Conservation (phyloP, 2,329 filamentous ascomycete species). For the Ophiognomonia clavigignenti-juglandacearum region DNA sequence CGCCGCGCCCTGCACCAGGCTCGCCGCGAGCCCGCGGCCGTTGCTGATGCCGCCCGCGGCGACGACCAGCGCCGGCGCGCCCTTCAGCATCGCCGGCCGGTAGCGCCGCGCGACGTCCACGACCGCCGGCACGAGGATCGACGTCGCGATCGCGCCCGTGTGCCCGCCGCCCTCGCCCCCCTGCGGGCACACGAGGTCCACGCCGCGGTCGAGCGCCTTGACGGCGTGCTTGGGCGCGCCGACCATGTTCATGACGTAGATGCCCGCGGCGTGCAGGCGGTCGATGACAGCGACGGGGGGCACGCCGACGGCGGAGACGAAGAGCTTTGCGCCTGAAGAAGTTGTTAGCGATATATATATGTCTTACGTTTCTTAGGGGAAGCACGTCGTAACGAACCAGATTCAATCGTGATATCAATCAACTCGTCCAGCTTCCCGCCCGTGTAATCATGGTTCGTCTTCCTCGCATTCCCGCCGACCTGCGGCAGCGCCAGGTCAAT, state of each 20-base stretch:
- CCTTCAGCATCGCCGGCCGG: slow-evolving; percentile 63
- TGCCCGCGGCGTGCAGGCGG: slow-evolving; percentile 70
- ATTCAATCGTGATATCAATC: slow-evolving; percentile 76
- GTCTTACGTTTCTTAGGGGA: not conserved
- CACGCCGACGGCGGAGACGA: slow-evolving; percentile 84
- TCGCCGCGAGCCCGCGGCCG: slow-evolving; percentile 73
- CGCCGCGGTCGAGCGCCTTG: slow-evolving; percentile 80
- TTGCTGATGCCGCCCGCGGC: slow-evolving; percentile 86
- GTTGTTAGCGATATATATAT: not conserved
- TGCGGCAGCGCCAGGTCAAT: slow-evolving; percentile 90
- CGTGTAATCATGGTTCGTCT: slow-evolving; percentile 96
- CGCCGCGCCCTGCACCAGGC: slow-evolving; percentile 79
- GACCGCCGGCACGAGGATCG: slow-evolving; percentile 81
- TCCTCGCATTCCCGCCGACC: slow-evolving; percentile 75
- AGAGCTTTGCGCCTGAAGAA: slow-evolving; percentile 67
- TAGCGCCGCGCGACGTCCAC: slow-evolving; percentile 77
- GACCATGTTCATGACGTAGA: slow-evolving; percentile 96
- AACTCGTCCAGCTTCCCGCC: slow-evolving; percentile 82
- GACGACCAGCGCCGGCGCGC: slow-evolving; percentile 70
- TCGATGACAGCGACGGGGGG: slow-evolving; percentile 71
- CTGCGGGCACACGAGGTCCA: slow-evolving; percentile 89
- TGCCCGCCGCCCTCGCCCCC: slow-evolving; percentile 92
- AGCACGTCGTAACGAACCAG: not conserved
- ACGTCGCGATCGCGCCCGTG: slow-evolving; percentile 81
- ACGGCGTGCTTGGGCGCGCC: slow-evolving; percentile 86